A percentile compares a stretch with the other conserved stretches of the same genome.
These are phyloP conservation scores for Gastrolobium villosum DNA, from an alignment of 306 rosid species.

Conservation along the genomic window DNA sequence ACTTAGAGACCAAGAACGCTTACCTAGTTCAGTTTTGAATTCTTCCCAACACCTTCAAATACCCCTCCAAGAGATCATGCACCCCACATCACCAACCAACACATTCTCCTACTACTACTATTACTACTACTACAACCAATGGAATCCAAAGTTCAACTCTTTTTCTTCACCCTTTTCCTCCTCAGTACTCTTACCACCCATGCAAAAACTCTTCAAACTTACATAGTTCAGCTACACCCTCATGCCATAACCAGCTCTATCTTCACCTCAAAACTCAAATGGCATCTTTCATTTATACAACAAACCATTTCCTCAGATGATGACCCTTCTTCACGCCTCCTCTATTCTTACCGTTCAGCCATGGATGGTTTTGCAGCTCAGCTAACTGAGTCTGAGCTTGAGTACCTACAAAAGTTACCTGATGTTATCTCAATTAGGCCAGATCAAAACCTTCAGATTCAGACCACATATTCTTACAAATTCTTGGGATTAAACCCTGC, in stretches of 20 bases:
- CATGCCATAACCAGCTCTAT: constrained; percentile 56
- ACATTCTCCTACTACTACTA: constrained; percentile 31
- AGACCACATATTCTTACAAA: constrained; percentile 88
- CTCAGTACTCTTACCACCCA: constrained; percentile 52
- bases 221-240: constrained; percentile 89
- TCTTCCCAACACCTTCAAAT: constrained; percentile 76
- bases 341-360: constrained; percentile 84
- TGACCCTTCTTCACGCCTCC: constrained; percentile 77
- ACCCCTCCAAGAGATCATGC: constrained; percentile 67
- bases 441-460: constrained; percentile 64
- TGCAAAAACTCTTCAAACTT: constrained; percentile 75
- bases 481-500: constrained; percentile 76
- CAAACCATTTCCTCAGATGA: constrained; percentile 60
- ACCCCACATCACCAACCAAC: constrained; percentile 38
- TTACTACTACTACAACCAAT: constrained; percentile 42
- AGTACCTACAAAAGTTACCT: constrained; percentile 63
- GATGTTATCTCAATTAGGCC: constrained; percentile 79
- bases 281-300: constrained; percentile 86
- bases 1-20: constrained; percentile 28
- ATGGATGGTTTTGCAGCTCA: constrained; percentile 94
- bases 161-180: constrained; percentile 55
- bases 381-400: constrained; percentile 71
- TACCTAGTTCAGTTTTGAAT: constrained; percentile 53
- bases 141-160: constrained; percentile 60
- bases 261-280: constrained; percentile 68